phyloP scores from a whole-genome alignment of 2,329 filamentous ascomycete species.

The Falciphora oryzae region DNA sequence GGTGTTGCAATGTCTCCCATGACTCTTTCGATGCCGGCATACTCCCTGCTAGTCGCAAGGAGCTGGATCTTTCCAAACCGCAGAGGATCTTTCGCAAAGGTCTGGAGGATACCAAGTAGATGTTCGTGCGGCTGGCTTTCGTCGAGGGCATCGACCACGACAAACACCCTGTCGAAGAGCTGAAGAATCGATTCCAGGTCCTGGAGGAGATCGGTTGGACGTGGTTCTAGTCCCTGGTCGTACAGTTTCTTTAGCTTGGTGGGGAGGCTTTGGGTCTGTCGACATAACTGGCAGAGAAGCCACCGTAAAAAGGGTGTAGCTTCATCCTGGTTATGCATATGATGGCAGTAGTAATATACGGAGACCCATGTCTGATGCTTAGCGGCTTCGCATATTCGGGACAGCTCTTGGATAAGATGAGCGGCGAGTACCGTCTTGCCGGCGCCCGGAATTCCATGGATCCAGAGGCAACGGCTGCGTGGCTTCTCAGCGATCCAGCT shows the following conservation, averaged over 20 bases:
- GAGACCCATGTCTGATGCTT: not conserved
- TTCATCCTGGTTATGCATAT: conserved; percentile 16
- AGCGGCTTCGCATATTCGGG: not conserved
- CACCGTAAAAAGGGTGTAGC: conserved; percentile 16
- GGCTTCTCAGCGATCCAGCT: not conserved
- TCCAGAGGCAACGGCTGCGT: conserved; percentile 7
- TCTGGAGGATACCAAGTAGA: conserved; percentile 13
- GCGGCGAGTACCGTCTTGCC: conserved; percentile 6
- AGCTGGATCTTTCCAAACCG: conserved; percentile 16
- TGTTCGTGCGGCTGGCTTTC: conserved; percentile 15
- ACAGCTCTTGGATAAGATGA: not conserved
- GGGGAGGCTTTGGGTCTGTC: conserved; percentile 12
- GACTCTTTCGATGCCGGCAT: conserved; percentile 14
- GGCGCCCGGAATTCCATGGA: conserved; percentile 9
- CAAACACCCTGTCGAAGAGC: conserved; percentile 11
- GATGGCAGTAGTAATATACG: conserved; percentile 20
- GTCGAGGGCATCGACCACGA: conserved; percentile 19
- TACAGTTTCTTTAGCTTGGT: conserved; percentile 10
- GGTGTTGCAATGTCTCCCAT: conserved; percentile 8
- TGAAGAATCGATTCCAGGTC: conserved; percentile 11
- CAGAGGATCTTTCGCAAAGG: conserved; percentile 10
- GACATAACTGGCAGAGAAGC: conserved; percentile 16
- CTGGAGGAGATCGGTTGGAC: conserved; percentile 11
- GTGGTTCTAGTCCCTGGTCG: conserved; percentile 12
- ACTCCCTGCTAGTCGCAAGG: conserved; percentile 16